phyloP scores from a whole-genome alignment of 768 basidiomycete genomes.

The Lyophyllum atratum region DNA sequence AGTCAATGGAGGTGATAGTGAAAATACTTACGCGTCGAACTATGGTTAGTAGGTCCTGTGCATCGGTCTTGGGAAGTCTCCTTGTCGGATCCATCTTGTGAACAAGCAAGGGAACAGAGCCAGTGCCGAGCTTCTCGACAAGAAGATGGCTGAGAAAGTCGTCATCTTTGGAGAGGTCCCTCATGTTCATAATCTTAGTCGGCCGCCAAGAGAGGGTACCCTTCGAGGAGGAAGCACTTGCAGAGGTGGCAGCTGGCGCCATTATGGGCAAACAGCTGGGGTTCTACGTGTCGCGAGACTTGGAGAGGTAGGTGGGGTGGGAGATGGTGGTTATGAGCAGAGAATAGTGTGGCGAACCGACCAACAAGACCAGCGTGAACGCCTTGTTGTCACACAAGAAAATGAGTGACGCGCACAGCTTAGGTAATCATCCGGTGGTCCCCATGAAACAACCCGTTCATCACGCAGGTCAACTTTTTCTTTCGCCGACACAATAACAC shows the following conservation, averaged over 20 bases:
- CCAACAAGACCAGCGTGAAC: not conserved
- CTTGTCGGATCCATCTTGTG: slow-evolving; percentile 88
- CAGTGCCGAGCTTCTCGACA: slow-evolving; percentile 86
- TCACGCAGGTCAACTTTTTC: slow-evolving; percentile 4
- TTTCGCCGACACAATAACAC: not conserved
- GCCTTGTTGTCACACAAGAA: slow-evolving; percentile 13
- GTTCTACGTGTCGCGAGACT: slow-evolving; percentile 16
- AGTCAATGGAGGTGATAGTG: slow-evolving; percentile 20
- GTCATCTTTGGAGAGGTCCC: slow-evolving; percentile 87
- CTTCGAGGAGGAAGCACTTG: slow-evolving; percentile 22
- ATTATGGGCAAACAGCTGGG: slow-evolving; percentile 25
- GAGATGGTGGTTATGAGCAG: slow-evolving; percentile 4
- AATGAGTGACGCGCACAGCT: slow-evolving; percentile 24
- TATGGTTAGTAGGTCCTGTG: slow-evolving; percentile 65
- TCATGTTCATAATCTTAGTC: slow-evolving; percentile 89
- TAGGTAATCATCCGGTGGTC: slow-evolving; percentile 18
- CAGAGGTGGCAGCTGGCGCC: slow-evolving; percentile 29
- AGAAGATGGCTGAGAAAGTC: slow-evolving; percentile 89
- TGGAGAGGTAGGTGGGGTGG: slow-evolving; percentile 18
- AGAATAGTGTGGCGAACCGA: slow-evolving; percentile 5
- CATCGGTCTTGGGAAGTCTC: slow-evolving; percentile 74
- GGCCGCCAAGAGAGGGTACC: slow-evolving; percentile 64
- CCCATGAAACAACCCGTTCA: slow-evolving; percentile 13
- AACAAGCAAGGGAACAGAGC: slow-evolving; percentile 75
- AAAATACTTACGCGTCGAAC: slow-evolving; percentile 70